These are phyloP conservation scores for Aechmea fasciata DNA, from an alignment of 176 grass and related monocot genomes.

Conservation along the genomic window DNA sequence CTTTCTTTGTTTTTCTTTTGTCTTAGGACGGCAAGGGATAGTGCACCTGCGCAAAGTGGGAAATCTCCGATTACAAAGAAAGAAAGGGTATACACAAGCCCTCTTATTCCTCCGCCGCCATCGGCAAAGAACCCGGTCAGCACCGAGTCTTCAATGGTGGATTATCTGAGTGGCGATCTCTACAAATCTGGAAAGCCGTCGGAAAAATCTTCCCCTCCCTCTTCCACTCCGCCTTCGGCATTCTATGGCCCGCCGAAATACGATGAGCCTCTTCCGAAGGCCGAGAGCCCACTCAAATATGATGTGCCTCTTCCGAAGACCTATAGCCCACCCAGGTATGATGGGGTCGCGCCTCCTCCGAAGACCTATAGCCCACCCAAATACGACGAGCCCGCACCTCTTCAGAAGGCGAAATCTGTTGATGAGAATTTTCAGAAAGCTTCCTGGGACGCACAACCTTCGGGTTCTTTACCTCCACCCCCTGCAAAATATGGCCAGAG, in stretches of 20 bases:
- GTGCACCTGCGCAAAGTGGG: neutral
- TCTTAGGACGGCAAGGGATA: slow-evolving; percentile 17
- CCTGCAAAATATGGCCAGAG: neutral
- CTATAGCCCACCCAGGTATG: neutral
- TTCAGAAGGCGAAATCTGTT: neutral
- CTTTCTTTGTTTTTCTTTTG: neutral
- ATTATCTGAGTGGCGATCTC: neutral
- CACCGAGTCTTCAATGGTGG: neutral
- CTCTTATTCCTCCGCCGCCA: neutral
- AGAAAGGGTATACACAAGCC: neutral
- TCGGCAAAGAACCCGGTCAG: neutral
- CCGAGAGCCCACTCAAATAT: neutral
- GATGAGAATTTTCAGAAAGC: neutral
- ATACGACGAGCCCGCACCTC: slow-evolving; percentile 1
- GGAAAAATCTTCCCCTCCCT: neutral
- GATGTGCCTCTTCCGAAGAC: neutral
- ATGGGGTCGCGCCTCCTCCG: neutral
- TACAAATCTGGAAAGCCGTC: neutral
- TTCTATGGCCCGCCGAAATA: neutral
- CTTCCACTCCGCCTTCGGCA: neutral
- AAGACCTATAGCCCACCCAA: neutral
- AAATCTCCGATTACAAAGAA: slow-evolving; percentile 4
- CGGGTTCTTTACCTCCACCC: neutral
- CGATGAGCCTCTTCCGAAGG: neutral
- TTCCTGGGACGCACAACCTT: neutral